Evolutionary conservation across 1,284 basidiomycete genomes (phyloP).

Genomic region (Puccinia novopanici): DNA sequence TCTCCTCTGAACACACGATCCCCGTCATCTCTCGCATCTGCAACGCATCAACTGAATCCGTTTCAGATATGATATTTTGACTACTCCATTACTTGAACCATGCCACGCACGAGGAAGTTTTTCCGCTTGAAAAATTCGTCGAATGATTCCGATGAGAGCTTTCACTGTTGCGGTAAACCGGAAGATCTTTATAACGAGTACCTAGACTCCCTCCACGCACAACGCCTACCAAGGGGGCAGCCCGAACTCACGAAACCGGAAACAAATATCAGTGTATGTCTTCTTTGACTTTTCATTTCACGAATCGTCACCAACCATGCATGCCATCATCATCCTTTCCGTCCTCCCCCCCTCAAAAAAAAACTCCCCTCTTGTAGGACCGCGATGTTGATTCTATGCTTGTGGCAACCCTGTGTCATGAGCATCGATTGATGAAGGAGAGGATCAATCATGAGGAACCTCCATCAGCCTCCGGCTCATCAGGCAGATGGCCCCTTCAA

Average conservation of each 20-base stretch:
- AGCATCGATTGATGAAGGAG: constrained; percentile 35
- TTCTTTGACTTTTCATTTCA: neutral
- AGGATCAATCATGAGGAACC: neutral
- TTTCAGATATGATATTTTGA: constrained; percentile 28
- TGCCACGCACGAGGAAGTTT: constrained; percentile 34
- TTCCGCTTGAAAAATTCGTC: constrained; percentile 42
- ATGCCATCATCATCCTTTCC: too few species aligned
- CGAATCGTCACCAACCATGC: constrained; percentile 6
- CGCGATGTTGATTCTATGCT: constrained; percentile 26
- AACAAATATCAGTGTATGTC: constrained; percentile 19
- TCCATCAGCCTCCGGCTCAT: neutral
- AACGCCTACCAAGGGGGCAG: neutral
- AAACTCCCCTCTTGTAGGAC: neutral
- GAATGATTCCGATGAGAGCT: constrained; percentile 43
- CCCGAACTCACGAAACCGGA: neutral
- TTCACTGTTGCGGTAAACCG: constrained; percentile 43
- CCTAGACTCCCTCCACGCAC: constrained; percentile 9
- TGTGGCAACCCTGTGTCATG: constrained; percentile 36
- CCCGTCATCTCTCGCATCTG: constrained; percentile 7
- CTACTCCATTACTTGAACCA: constrained; percentile 28
- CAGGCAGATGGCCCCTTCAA: constrained; percentile 14
- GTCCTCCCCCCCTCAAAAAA: neutral
- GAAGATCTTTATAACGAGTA: constrained; percentile 24
- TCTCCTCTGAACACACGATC: constrained; percentile 17
- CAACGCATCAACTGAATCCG: constrained; percentile 11